These are phyloP conservation scores for Rhododendron mucronatum DNA, from an alignment of 148 eudicot species.

Conservation along the genomic window DNA sequence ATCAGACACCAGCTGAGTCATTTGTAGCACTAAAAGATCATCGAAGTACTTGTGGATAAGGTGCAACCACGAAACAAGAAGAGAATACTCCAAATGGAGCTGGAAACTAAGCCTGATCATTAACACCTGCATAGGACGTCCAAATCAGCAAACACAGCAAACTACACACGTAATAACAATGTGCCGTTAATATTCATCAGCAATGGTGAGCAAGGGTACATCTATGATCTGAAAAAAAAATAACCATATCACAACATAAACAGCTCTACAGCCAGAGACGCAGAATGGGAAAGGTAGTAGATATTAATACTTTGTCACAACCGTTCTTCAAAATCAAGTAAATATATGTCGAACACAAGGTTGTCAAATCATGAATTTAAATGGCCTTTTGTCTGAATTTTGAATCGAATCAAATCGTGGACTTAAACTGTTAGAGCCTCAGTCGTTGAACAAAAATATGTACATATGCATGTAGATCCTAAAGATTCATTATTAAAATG, in stretches of 20 bases:
- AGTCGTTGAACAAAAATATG: neutral
- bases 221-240: neutral
- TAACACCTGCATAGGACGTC: slow-evolving; percentile 53
- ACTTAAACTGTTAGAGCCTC: neutral
- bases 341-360: neutral
- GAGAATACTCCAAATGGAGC: slow-evolving; percentile 25
- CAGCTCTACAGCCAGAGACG: neutral
- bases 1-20: slow-evolving; percentile 25
- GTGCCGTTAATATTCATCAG: neutral
- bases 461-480: neutral
- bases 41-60: slow-evolving; percentile 56
- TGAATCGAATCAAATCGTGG: neutral
- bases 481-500: neutral
- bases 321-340: neutral
- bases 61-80: slow-evolving; percentile 49
- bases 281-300: neutral
- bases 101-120: slow-evolving; percentile 64
- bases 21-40: slow-evolving; percentile 49
- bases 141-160: neutral
- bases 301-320: neutral
- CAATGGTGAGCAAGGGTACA: neutral
- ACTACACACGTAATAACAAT: neutral
- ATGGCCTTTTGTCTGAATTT: neutral
- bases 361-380: neutral
- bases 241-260: neutral